Evolutionary conservation across 768 basidiomycete species (phyloP).

Genomic region (Kondoa malvinella): DNA sequence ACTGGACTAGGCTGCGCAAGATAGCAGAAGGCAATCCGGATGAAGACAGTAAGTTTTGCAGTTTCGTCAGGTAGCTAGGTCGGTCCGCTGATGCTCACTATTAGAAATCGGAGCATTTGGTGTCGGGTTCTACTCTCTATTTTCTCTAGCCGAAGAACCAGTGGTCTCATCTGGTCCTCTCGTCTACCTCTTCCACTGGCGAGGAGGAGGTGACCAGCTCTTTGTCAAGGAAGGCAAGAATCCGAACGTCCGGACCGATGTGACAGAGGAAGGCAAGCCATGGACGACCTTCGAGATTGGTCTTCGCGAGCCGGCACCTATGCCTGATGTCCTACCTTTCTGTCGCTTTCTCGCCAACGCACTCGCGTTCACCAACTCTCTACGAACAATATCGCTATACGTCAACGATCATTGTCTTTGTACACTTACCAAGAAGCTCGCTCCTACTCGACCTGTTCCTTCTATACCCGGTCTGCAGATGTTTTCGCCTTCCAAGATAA

Average conservation of each 20-base stretch:
- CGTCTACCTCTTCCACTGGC: constrained; percentile 96
- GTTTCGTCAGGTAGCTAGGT: not conserved
- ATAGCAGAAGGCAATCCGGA: constrained; percentile 83
- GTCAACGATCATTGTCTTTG: constrained; percentile 48
- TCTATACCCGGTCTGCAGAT: constrained; percentile 6
- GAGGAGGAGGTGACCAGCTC: constrained; percentile 45
- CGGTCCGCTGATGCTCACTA: not conserved
- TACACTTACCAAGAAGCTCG: constrained; percentile 41
- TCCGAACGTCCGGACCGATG: constrained; percentile 25
- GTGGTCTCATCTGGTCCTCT: constrained; percentile 42
- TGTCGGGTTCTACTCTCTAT: constrained; percentile 30
- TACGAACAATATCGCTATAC: constrained; percentile 60
- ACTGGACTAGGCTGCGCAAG: constrained; percentile 11
- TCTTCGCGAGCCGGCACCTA: constrained; percentile 58
- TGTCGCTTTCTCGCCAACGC: constrained; percentile 75
- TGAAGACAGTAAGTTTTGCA: constrained; percentile 41
- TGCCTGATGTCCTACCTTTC: constrained; percentile 67
- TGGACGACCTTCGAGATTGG: constrained; percentile 89
- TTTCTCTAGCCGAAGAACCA: constrained; percentile 30
- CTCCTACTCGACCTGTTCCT: constrained; percentile 49
- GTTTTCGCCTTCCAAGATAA: constrained; percentile 9
- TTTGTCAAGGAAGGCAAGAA: constrained; percentile 31
- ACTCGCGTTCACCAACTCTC: constrained; percentile 75
- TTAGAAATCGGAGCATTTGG: constrained; percentile 55
- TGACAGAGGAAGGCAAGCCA: constrained; percentile 27